A percentile compares a stretch with the other conserved stretches of the same genome.
phyloP scores from a whole-genome alignment of 306 rosid genomes.

The Dryas alaskensis region DNA sequence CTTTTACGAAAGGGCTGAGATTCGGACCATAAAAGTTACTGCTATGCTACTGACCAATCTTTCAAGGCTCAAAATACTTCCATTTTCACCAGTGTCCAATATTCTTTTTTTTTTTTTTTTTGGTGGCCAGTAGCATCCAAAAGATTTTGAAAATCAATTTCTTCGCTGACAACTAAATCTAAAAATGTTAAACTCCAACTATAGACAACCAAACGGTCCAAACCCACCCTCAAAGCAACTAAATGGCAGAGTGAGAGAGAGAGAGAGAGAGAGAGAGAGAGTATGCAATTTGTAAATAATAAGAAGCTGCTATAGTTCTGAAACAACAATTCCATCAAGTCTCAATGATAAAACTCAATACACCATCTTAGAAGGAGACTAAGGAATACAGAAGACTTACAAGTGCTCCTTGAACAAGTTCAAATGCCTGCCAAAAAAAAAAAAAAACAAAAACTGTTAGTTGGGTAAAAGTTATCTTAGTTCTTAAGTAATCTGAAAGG shows the following conservation, averaged over 20 bases:
- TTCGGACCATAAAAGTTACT: not conserved
- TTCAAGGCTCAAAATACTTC: not conserved
- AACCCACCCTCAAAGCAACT: not conserved
- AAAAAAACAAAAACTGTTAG: constrained; percentile 4
- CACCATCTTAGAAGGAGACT: constrained; percentile 12
- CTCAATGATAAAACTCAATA: not conserved
- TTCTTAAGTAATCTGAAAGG: not conserved
- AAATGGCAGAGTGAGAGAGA: not conserved
- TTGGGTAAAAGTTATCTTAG: not conserved
- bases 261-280: not conserved
- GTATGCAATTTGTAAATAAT: too few relatives aligned
- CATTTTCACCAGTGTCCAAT: too few relatives aligned
- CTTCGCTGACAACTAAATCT: not conserved
- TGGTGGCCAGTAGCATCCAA: not conserved
- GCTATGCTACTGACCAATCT: too few relatives aligned
- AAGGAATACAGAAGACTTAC: constrained; percentile 48
- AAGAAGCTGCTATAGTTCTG: not conserved
- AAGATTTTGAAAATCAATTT: not conserved
- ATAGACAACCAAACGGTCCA: too few relatives aligned
- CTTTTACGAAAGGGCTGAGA: not conserved
- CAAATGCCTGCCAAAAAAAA: constrained; percentile 63
- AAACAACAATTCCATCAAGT: not conserved
- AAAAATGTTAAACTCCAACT: too few relatives aligned
- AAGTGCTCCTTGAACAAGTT: constrained; percentile 86
- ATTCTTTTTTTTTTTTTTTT: too few relatives aligned